A percentile compares a stretch with the other conserved stretches of the same genome.
Evolutionary conservation across 148 eudicot species (phyloP).

Genomic region (Camellia lanceoleosa): DNA sequence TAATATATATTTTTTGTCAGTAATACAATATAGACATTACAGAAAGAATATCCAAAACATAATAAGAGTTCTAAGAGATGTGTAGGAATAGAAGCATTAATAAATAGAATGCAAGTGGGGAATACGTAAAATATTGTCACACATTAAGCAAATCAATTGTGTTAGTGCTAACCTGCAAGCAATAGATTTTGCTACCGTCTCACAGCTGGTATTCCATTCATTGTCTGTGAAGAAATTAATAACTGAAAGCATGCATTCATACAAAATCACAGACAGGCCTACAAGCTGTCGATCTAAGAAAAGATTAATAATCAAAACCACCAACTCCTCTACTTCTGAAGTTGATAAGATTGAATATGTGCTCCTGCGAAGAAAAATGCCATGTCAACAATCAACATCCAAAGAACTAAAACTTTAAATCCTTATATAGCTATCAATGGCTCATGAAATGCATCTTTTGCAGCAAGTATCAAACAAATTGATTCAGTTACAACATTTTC

Average conservation of each 20-base stretch:
- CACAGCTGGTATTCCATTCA: conserved; percentile 68
- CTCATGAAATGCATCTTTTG: neutral
- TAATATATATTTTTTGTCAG: neutral
- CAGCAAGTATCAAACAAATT: neutral
- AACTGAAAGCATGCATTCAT: conserved; percentile 53
- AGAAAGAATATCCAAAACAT: neutral
- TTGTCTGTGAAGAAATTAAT: conserved; percentile 54
- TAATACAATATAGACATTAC: neutral
- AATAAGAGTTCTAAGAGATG: neutral
- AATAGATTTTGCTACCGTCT: conserved; percentile 51
- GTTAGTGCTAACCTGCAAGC: conserved; percentile 51
- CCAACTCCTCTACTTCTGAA: conserved; percentile 66
- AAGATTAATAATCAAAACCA: conserved; percentile 47
- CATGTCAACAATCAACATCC: neutral
- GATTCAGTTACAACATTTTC: neutral
- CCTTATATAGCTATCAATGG: neutral
- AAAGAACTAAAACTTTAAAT: neutral
- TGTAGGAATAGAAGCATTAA: neutral
- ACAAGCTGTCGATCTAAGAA: conserved; percentile 66
- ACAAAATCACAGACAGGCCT: conserved; percentile 49
- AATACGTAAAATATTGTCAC: neutral
- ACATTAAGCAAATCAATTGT: conserved; percentile 1
- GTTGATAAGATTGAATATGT: conserved; percentile 43
- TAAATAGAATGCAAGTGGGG: neutral
- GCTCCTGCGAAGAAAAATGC: conserved; percentile 43